phyloP scores from a whole-genome alignment of 1,284 basidiomycete genomes.

The Sporisorium iseilematis-ciliati region DNA sequence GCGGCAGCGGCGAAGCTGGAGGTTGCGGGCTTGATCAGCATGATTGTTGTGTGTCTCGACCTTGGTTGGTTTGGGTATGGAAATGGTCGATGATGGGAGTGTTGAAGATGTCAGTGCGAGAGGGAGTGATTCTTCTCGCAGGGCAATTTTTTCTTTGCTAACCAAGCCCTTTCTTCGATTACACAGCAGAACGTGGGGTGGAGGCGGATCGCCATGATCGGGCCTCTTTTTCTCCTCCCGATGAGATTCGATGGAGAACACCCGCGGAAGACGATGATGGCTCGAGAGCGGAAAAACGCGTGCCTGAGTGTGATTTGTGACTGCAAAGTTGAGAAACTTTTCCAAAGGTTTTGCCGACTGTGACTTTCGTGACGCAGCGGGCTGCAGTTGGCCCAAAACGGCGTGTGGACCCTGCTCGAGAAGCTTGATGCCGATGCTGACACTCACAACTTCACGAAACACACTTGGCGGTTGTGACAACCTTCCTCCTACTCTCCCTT shows the following conservation, averaged over 20 bases:
- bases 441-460: background rate
- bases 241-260: background rate
- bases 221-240: too few relatives aligned
- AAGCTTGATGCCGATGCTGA: background rate
- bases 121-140: too few relatives aligned
- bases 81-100: background rate
- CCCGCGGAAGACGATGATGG: conserved; percentile 25
- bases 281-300: conserved; percentile 10
- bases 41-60: background rate
- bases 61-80: background rate
- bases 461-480: background rate
- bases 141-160: conserved; percentile 20
- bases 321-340: conserved; percentile 31
- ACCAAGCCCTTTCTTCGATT: conserved; percentile 10
- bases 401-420: conserved; percentile 7
- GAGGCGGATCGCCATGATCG: conserved; percentile 6
- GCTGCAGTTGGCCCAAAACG: background rate
- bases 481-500: too few relatives aligned
- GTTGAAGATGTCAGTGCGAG: background rate
- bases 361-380: background rate
- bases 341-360: conserved; percentile 11
- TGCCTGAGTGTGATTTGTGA: background rate
- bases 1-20: conserved; percentile 26
- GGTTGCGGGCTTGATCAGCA: conserved; percentile 32
- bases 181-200: conserved; percentile 25